phyloP scores from a whole-genome alignment of 129 eudicot genomes.

The Logfia minima region DNA sequence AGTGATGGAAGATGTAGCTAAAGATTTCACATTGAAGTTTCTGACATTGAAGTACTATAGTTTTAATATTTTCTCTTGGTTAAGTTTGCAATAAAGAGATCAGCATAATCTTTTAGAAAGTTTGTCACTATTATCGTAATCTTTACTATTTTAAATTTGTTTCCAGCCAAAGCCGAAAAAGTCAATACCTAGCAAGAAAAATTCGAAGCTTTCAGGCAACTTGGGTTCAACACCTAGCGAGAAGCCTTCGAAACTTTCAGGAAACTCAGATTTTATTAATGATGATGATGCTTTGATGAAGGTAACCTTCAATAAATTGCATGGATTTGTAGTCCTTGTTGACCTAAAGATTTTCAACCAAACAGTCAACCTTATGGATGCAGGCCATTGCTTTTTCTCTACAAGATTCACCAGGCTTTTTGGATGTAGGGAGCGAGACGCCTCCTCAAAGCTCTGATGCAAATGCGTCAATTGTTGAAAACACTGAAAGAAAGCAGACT shows the following conservation, averaged over 20 bases:
- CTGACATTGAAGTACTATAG: background rate
- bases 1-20: background rate
- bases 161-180: conserved; percentile 46
- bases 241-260: conserved; percentile 38
- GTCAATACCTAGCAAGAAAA: conserved; percentile 53
- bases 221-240: conserved; percentile 43
- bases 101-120: background rate
- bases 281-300: conserved; percentile 80
- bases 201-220: background rate
- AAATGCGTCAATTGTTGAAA: conserved; percentile 18
- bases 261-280: conserved; percentile 46
- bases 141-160: conserved; percentile 17
- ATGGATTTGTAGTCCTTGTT: conserved; percentile 21
- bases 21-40: background rate
- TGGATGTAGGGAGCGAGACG: conserved; percentile 32
- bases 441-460: conserved; percentile 41
- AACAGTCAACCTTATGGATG: conserved; percentile 19
- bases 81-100: background rate
- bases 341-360: background rate
- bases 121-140: background rate
- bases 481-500: conserved; percentile 30
- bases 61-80: background rate
- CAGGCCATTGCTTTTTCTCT: conserved; percentile 97
- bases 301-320: conserved; percentile 33
- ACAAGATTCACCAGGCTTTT: conserved; percentile 57